Conservation (phyloP, 495 filamentous ascomycete species). For the Xylaria curta region DNA sequence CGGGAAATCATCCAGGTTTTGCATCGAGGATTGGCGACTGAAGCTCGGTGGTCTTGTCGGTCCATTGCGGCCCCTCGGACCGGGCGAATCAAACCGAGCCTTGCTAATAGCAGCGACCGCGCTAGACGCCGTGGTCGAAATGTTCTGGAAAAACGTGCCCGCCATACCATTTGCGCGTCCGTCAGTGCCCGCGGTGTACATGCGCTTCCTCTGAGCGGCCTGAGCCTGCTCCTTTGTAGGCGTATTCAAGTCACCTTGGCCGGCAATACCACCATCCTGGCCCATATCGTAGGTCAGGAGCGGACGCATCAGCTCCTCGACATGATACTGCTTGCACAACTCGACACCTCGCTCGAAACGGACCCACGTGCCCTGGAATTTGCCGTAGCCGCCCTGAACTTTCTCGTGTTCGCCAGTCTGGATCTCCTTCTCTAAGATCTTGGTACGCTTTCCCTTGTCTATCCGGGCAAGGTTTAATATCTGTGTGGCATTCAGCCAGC, state of each 20-base stretch:
- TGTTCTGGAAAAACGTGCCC: slow-evolving; percentile 94
- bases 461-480: slow-evolving; percentile 96
- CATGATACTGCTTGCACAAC: slow-evolving; percentile 91
- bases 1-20: slow-evolving; percentile 58
- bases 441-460: slow-evolving; percentile 95
- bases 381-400: slow-evolving; percentile 97
- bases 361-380: slow-evolving; percentile 99
- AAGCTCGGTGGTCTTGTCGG: slow-evolving; percentile 58
- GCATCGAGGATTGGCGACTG: slow-evolving; percentile 64
- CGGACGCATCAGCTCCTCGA: slow-evolving; percentile 83
- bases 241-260: slow-evolving; percentile 73
- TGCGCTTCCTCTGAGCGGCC: slow-evolving; percentile 92
- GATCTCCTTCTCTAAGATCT: slow-evolving; percentile 97
- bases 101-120: slow-evolving; percentile 96
- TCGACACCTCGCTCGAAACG: slow-evolving; percentile 88
- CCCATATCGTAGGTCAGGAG: slow-evolving; percentile 89
- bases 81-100: slow-evolving; percentile 88
- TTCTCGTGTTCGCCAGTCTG: slow-evolving; percentile 95
- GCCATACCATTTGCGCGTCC: slow-evolving; percentile 68
- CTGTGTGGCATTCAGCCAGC: slow-evolving; percentile 94
- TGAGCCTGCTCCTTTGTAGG: slow-evolving; percentile 99
- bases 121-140: slow-evolving; percentile 88
- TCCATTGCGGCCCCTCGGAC: slow-evolving; percentile 62
- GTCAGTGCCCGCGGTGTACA: slow-evolving; percentile 77
- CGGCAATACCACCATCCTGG: slow-evolving; percentile 70